A percentile compares a stretch with the other conserved stretches of the same genome.
Evolutionary conservation across 257 asterid species (phyloP).

Genomic region (Solanum infundibuliforme): DNA sequence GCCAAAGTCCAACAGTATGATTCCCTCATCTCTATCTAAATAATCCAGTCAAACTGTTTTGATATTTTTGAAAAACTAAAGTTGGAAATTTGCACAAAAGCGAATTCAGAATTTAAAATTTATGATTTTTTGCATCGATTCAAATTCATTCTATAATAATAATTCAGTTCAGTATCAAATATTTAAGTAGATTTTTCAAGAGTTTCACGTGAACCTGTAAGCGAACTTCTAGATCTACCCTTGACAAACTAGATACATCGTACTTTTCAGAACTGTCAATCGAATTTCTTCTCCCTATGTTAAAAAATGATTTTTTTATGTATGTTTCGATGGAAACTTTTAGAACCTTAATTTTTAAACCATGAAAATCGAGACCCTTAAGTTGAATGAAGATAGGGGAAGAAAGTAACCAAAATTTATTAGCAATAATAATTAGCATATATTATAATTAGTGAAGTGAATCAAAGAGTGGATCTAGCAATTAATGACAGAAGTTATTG

Average conservation of each 20-base stretch:
- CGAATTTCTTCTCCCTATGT: not conserved
- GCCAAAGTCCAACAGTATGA: not conserved
- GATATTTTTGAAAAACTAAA: not conserved
- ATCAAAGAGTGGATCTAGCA: not conserved
- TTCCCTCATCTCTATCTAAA: not conserved
- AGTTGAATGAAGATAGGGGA: not conserved
- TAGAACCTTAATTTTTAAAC: not conserved
- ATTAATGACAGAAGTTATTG: not conserved
- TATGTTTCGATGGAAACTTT: not conserved
- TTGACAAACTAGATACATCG: not conserved
- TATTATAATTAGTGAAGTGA: not conserved
- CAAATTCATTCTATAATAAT: not conserved
- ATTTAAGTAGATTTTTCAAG: not conserved
- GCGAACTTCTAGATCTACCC: not conserved
- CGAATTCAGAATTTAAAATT: not conserved
- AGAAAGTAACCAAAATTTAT: not conserved
- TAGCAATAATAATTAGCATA: not conserved
- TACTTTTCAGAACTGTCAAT: not conserved
- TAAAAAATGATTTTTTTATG: not conserved
- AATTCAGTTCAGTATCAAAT: not conserved
- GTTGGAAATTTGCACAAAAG: not conserved
- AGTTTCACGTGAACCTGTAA: not conserved
- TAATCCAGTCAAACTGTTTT: not conserved
- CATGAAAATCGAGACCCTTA: not conserved
- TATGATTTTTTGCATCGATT: not conserved